Percentiles rank a stretch among this genome's conserved stretches.
phyloP scores from a whole-genome alignment of 495 filamentous ascomycete genomes.

The Corynascus novoguineensis region DNA sequence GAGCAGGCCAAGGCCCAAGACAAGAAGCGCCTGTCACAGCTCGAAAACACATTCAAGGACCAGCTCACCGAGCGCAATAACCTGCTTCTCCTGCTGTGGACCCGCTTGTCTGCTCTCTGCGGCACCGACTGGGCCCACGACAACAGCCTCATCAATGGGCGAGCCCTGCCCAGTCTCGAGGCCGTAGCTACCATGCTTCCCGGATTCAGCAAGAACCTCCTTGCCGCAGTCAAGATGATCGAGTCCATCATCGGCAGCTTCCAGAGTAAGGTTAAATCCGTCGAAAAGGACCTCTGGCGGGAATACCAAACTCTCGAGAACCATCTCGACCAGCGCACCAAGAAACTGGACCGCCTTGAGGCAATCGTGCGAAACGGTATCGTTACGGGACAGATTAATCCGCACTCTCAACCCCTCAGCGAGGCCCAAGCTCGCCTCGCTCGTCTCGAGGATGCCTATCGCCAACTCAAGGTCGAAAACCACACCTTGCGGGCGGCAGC shows the following conservation, averaged over 20 bases:
- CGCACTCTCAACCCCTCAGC: conserved; percentile 21
- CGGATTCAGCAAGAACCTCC: conserved; percentile 81
- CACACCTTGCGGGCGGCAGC: conserved; percentile 59
- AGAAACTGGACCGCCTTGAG: conserved; percentile 85
- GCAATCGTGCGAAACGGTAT: conserved; percentile 56
- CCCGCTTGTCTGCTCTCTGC: conserved; percentile 76
- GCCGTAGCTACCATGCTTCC: conserved; percentile 73
- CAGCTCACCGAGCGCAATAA: conserved; percentile 86
- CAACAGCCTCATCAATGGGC: conserved; percentile 82
- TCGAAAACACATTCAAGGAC: conserved; percentile 76
- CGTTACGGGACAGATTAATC: conserved; percentile 36
- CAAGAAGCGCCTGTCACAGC: conserved; percentile 61
- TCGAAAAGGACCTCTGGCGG: conserved; percentile 83
- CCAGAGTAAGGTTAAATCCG: conserved; percentile 68
- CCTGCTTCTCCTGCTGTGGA: conserved; percentile 80
- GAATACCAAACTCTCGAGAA: conserved; percentile 86
- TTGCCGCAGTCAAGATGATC: conserved; percentile 80
- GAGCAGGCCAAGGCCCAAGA: conserved; percentile 69
- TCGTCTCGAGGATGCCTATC: conserved; percentile 73
- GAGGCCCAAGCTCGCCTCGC: conserved; percentile 54
- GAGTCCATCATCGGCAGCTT: conserved; percentile 78
- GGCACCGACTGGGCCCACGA: conserved; percentile 88
- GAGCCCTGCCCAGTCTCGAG: conserved; percentile 71
- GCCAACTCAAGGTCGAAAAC: conserved; percentile 77
- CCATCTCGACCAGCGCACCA: conserved; percentile 68